Conservation (phyloP, 768 basidiomycete species). For the Gloeopeniophorella convolvens region DNA sequence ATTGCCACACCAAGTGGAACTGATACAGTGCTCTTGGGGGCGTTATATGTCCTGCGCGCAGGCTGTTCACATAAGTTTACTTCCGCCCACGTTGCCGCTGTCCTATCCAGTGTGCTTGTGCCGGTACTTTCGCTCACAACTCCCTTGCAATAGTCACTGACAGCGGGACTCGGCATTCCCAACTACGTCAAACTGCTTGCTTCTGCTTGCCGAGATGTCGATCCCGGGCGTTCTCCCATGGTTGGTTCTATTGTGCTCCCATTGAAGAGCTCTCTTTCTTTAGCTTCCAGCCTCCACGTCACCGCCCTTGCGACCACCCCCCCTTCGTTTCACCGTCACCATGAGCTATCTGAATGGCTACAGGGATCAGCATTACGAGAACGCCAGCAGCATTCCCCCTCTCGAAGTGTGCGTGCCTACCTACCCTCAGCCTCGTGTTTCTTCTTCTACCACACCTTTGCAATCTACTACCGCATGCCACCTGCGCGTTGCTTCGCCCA, state of each 20-base stretch:
- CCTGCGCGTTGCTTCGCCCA: neutral
- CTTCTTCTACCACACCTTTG: neutral
- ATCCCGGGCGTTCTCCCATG: neutral
- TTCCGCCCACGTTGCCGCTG: too few relatives aligned
- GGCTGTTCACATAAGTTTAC: too few relatives aligned
- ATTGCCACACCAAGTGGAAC: too few relatives aligned
- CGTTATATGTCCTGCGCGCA: too few relatives aligned
- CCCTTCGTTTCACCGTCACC: neutral
- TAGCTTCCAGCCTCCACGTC: neutral
- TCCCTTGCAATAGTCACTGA: too few relatives aligned
- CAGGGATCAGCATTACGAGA: constrained; percentile 12
- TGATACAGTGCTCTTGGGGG: too few relatives aligned
- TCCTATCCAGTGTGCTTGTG: too few relatives aligned
- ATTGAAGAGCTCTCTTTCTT: neutral
- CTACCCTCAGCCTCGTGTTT: constrained; percentile 16
- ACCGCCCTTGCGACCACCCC: neutral
- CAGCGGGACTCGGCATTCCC: too few relatives aligned
- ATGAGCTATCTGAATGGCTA: constrained; percentile 16
- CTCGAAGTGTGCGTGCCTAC: constrained; percentile 19
- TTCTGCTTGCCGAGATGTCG: neutral
- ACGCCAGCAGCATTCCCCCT: constrained; percentile 18
- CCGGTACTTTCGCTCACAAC: too few relatives aligned
- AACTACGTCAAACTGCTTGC: too few relatives aligned
- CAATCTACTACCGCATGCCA: neutral
- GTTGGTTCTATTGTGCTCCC: neutral